phyloP scores from a whole-genome alignment of 345 rosid species.

The Citropsis articulata region DNA sequence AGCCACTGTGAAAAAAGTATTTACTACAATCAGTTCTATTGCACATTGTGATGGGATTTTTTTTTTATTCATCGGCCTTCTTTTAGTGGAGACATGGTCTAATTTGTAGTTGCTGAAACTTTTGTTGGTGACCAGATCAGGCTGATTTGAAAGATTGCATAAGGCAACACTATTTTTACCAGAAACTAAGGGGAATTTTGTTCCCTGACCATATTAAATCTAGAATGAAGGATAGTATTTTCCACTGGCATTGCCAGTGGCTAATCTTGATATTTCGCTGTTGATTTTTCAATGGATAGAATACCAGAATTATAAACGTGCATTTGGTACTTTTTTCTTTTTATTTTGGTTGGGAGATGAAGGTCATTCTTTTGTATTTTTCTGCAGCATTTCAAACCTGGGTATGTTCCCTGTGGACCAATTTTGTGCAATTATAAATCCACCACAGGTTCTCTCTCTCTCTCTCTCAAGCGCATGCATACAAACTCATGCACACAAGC shows the following conservation, averaged over 20 bases:
- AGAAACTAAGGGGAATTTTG: not conserved
- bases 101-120: not conserved
- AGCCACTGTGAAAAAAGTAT: not conserved
- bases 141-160: not conserved
- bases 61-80: not conserved
- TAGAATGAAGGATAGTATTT: not conserved
- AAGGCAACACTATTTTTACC: not conserved
- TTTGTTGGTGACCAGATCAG: not conserved
- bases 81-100: not conserved
- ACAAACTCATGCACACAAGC: not conserved
- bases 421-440: constrained; percentile 95
- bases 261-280: not conserved
- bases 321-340: not conserved
- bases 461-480: not conserved
- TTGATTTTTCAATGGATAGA: not conserved
- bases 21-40: not conserved
- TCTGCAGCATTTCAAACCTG: constrained; percentile 91
- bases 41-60: not conserved
- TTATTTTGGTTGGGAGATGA: constrained; percentile 1
- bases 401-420: constrained; percentile 98
- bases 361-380: constrained; percentile 7
- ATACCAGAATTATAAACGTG: not conserved
- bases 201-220: not conserved
- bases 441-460: constrained; percentile 71
- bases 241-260: not conserved